These are phyloP conservation scores for Linnemannia exigua DNA, from an alignment of 192 early-diverging fungal species.

Conservation along the genomic window DNA sequence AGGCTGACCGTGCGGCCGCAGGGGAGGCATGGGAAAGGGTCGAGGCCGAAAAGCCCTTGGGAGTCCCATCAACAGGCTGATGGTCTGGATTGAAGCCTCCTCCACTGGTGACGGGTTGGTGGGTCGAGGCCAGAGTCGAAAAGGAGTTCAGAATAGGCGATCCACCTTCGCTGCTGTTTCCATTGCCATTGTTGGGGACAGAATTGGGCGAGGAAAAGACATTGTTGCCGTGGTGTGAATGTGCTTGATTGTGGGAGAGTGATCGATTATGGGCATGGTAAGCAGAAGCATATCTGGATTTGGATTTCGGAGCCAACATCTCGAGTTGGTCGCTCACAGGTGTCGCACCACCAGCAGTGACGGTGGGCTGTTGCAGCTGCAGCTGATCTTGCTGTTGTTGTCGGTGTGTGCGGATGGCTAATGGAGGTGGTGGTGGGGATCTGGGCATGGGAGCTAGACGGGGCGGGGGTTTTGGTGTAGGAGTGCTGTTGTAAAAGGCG, in stretches of 20 bases:
- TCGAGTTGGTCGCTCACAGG: constrained; percentile 18
- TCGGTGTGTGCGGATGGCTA: constrained; percentile 13
- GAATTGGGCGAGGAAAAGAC: constrained; percentile 28
- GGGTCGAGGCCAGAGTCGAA: constrained; percentile 17
- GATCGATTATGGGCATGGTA: constrained; percentile 38
- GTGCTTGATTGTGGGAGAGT: constrained; percentile 38
- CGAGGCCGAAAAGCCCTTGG: constrained; percentile 11
- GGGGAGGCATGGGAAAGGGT: constrained; percentile 38
- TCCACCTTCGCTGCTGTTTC: not conserved
- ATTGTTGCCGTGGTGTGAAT: constrained; percentile 48
- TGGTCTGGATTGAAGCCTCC: constrained; percentile 13
- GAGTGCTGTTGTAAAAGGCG: constrained; percentile 32
- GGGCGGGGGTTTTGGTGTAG: constrained; percentile 43
- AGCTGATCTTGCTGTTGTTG: no score
- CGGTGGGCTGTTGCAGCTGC: not conserved
- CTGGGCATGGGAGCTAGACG: constrained; percentile 47
- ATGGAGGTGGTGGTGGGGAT: constrained; percentile 34
- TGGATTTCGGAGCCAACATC: constrained; percentile 12
- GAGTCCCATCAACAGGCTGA: not conserved
- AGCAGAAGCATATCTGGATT: constrained; percentile 35
- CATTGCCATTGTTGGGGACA: not conserved
- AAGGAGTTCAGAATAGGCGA: constrained; percentile 34
- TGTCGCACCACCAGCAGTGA: not conserved
- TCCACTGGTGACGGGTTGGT: not conserved
- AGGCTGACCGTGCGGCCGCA: constrained; percentile 19